Conservation (phyloP, 2,329 filamentous ascomycete species). For the Fusarium temperatum region DNA sequence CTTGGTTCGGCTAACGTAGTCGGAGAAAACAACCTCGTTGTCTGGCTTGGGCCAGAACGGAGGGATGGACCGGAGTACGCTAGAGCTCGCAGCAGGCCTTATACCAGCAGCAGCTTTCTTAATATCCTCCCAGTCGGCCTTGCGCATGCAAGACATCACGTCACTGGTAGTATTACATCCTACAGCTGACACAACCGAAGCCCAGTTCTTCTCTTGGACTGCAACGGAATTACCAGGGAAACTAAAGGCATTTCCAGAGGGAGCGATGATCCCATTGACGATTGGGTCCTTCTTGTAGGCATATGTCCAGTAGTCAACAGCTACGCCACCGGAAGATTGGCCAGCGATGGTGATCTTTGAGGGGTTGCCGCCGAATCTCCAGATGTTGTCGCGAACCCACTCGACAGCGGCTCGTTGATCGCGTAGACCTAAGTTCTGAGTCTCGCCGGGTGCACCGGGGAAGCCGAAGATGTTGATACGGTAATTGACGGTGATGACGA, state of each 20-base stretch:
- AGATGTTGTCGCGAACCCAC: conserved; percentile 47
- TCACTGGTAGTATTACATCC: conserved; percentile 48
- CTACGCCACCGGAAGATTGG: conserved; percentile 47
- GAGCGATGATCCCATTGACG: conserved; percentile 55
- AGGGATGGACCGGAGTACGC: conserved; percentile 49
- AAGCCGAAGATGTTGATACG: conserved; percentile 55
- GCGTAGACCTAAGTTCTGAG: conserved; percentile 41
- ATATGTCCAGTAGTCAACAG: conserved; percentile 59
- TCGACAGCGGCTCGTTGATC: conserved; percentile 46
- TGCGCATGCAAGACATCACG: conserved; percentile 51
- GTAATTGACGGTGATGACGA: conserved; percentile 60
- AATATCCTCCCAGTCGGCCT: conserved; percentile 48
- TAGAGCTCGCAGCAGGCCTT: conserved; percentile 45
- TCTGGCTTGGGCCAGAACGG: conserved; percentile 56
- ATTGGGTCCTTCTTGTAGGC: conserved; percentile 60
- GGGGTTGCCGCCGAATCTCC: conserved; percentile 43
- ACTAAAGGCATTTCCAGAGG: conserved; percentile 57
- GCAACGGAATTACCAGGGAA: conserved; percentile 52
- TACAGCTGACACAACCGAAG: conserved; percentile 50
- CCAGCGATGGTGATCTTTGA: conserved; percentile 47
- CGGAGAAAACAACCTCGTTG: conserved; percentile 50
- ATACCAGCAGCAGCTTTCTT: conserved; percentile 49
- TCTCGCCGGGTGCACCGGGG: conserved; percentile 43
- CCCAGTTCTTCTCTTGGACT: conserved; percentile 52
- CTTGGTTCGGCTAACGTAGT: conserved; percentile 49